Percentiles rank a stretch among this genome's conserved stretches.
Conservation (phyloP, 768 basidiomycete species). For the Mycena polygramma region DNA sequence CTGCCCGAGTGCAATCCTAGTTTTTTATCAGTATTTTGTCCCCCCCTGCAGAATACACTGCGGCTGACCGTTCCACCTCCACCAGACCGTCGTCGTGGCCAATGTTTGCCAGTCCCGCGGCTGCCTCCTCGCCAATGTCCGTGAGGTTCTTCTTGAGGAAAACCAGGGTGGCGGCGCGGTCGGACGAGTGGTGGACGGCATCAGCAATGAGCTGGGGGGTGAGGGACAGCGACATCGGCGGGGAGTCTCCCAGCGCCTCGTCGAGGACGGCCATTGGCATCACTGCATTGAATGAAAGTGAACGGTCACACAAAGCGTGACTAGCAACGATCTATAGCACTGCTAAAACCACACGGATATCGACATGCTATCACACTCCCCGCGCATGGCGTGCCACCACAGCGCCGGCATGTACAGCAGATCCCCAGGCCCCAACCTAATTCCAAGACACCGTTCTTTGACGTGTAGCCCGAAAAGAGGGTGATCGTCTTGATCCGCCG, state of each 20-base stretch:
- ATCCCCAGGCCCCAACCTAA: conserved; percentile 85
- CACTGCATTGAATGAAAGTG: conserved; percentile 36
- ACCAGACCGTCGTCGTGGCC: conserved; percentile 65
- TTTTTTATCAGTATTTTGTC: background rate
- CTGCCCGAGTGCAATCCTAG: conserved; percentile 87
- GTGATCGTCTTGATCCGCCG: conserved; percentile 48
- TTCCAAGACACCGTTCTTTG: conserved; percentile 69
- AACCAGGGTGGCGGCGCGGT: conserved; percentile 87
- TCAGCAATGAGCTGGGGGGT: conserved; percentile 65
- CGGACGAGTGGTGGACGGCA: conserved; percentile 74
- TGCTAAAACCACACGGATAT: conserved; percentile 91
- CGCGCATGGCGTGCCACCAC: conserved; percentile 96
- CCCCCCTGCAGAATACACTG: no score
- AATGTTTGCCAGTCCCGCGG: conserved; percentile 78
- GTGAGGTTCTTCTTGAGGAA: conserved; percentile 84
- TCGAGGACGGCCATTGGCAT: conserved; percentile 41
- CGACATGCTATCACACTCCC: conserved; percentile 86
- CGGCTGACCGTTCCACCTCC: conserved; percentile 68
- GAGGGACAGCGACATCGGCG: conserved; percentile 62
- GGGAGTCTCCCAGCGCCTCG: conserved; percentile 36
- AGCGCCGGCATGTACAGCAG: conserved; percentile 90
- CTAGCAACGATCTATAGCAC: conserved; percentile 18
- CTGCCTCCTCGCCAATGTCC: conserved; percentile 82
- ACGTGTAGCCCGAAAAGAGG: conserved; percentile 71
- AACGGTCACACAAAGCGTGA: conserved; percentile 36